Conservation (phyloP, 2,329 filamentous ascomycete species). For the Anisogramma anomala region DNA sequence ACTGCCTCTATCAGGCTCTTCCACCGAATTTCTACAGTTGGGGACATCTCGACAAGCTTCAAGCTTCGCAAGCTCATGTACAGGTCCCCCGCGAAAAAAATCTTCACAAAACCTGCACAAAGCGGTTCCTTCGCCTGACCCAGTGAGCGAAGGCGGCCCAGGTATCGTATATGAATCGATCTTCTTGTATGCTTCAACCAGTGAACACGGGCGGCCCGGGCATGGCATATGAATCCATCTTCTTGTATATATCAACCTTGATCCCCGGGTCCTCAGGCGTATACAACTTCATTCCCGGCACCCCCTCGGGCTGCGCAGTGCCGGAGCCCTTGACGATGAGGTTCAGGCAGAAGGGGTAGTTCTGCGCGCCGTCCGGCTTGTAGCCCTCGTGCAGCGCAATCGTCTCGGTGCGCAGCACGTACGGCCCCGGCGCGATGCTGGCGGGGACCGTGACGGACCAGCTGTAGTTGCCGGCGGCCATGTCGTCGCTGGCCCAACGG, state of each 20-base stretch:
- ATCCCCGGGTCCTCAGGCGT: conserved; percentile 18
- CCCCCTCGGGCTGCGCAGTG: conserved; percentile 16
- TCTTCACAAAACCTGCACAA: no score
- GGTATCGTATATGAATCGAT: no score
- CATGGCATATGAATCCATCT: conserved; percentile 18
- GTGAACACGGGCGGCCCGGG: conserved; percentile 19
- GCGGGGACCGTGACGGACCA: conserved; percentile 37
- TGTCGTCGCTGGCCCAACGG: conserved; percentile 29
- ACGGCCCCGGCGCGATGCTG: conserved; percentile 34
- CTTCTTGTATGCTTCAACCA: conserved; percentile 1
- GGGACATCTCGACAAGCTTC: no score
- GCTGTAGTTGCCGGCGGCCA: conserved; percentile 38
- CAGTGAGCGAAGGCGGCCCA: no score
- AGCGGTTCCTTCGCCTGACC: no score
- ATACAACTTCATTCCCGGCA: conserved; percentile 19
- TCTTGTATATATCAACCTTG: conserved; percentile 18
- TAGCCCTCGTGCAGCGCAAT: conserved; percentile 37
- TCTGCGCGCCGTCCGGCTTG: conserved; percentile 33
- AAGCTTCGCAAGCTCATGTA: no score
- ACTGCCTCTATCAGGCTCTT: no score
- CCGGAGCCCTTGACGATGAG: conserved; percentile 41
- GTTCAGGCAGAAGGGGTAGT: conserved; percentile 47
- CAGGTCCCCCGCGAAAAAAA: no score
- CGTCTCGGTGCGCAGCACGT: conserved; percentile 41
- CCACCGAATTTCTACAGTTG: no score